Base-by-base conservation (phyloP, 1,284 basidiomycete genomes). In the Fereydounia khargensis region DNA sequence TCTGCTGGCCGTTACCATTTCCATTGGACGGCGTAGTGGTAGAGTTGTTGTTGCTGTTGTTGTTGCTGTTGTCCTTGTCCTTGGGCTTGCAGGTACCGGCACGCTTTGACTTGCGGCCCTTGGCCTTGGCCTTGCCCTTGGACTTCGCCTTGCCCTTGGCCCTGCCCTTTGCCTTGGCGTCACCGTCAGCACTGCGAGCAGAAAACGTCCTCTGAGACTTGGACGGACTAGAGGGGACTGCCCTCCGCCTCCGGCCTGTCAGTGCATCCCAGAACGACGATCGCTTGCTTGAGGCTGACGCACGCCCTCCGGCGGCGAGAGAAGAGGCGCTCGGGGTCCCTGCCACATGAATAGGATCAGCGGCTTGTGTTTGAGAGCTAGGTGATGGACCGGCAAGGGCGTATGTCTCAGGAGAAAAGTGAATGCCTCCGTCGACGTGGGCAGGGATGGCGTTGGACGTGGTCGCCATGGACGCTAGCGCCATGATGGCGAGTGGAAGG, bases 151-250 rank as follows among this genome's bases (percentile, higher is more conserved):
- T 21, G 19, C 19, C 35, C 8, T 18, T 35, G 18, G 10, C 7
- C 33, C 17, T 4, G n/a, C 17, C 11, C 13, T 27, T 7, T 14
- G 10, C n/a, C 28, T 13, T 6, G 21, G 6, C 14, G 25, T 30
- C 9, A 9, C 18, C 23, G 23, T 27, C 25, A n/a, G 21, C 35
- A 28, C n/a, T n/a, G n/a, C n/a, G n/a, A n/a, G n/a, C n/a, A n/a
- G n/a, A n/a, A n/a, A n/a, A n/a, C n/a, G n/a, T n/a, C n/a, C n/a
- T n/a, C n/a, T n/a, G n/a, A n/a, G n/a, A n/a, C n/a, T n/a, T 32
- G 13, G 45, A 30, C 6, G 36, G 49, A 13, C 40, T 23, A 41
- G 57, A 60, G 48, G 47, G 51, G 51, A 50, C 57, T 51, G 47
- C 51, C 51, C 57, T 55, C 57, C 57, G 16, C 41, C 48, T 60